phyloP scores from a whole-genome alignment of 495 filamentous ascomycete species.

The Filosporella fistucella region DNA sequence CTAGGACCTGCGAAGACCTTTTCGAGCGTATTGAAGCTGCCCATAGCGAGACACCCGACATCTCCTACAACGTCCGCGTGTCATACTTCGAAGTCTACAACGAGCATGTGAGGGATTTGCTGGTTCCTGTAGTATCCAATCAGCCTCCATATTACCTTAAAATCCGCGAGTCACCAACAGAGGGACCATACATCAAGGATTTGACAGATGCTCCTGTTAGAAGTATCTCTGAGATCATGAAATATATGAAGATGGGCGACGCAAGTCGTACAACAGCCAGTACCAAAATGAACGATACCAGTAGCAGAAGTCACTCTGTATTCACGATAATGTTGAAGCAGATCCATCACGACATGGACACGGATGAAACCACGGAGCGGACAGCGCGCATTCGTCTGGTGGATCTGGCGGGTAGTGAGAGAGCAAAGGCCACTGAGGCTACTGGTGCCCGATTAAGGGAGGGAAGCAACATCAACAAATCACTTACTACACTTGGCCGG shows the following conservation, averaged over 20 bases:
- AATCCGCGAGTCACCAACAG: slow-evolving; percentile 90
- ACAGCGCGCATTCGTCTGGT: slow-evolving; percentile 91
- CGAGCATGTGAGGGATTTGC: slow-evolving; percentile 93
- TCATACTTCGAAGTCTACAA: slow-evolving; percentile 99
- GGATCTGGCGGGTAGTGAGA: slow-evolving; percentile 91
- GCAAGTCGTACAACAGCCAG: slow-evolving; percentile 83
- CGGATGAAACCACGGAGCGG: slow-evolving; percentile 93
- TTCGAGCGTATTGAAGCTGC: slow-evolving; percentile 91
- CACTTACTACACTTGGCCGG: slow-evolving; percentile 88
- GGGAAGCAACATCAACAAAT: slow-evolving; percentile 98
- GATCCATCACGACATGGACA: slow-evolving; percentile 90
- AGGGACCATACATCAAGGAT: slow-evolving; percentile 97
- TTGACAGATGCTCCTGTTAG: slow-evolving; percentile 87
- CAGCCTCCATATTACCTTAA: slow-evolving; percentile 89
- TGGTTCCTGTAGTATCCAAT: slow-evolving; percentile 66
- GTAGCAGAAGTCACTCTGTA: slow-evolving; percentile 88
- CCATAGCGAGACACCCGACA: slow-evolving; percentile 62
- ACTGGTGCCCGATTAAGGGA: slow-evolving; percentile 87
- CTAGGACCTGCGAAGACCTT: slow-evolving; percentile 93
- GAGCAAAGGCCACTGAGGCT: slow-evolving; percentile 92
- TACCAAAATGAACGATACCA: slow-evolving; percentile 99
- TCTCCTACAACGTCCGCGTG: slow-evolving; percentile 93
- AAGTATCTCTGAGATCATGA: slow-evolving; percentile 76
- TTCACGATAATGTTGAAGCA: slow-evolving; percentile 98
- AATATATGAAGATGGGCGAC: slow-evolving; percentile 88